Evolutionary conservation across 2,329 filamentous ascomycete species (phyloP), one percentile per base, ranked within the genome.

Genomic region (Byssoonygena ceratinophila): DNA sequence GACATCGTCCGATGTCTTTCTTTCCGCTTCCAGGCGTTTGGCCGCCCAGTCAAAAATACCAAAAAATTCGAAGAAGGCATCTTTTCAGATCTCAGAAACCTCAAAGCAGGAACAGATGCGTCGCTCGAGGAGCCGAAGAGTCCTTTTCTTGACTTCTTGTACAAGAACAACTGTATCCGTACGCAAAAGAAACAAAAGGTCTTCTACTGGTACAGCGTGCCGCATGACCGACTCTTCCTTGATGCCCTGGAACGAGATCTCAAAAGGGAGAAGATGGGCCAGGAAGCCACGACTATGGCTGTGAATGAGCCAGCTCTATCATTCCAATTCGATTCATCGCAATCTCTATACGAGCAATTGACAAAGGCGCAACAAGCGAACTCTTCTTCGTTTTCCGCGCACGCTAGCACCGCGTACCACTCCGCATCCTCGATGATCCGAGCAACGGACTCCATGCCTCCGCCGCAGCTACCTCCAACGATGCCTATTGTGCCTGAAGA

Each of bases 171-270:
- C 77, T 98, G 92, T 79, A 98, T 98, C 63, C 84, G 92, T 62
- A 98, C 92, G 34, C 92, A 98, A 72, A 98, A 98, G 82, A 98
- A 98, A 79, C 92, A 98, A 68, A 98, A 98, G 77, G 92, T 98
- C 59, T 98, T 98, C 67, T 98, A 97, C 75, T 98, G 92, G 92
- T 98, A 97, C 74, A 96, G 90, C 74, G 92, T 98, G 45, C 92
- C 92, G 1, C 92, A 98, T 69, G 92, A 98, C 72, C 83, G 92
- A 51, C 82, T 98, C 48, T 98, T 98, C 74, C 83, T 98, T 61
- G 92, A 98, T 74, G 92, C 92, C 36, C 77, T 98, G 62, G 92
- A 98, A 78, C 85, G 92, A 59, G 92, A 98, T 67, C 74, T 98
- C 66, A 98, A 98, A 82, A 83, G 92, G 66, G 92, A 98, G 75